Percentiles rank a stretch among this genome's conserved stretches.
phyloP scores from a whole-genome alignment of 2,329 filamentous ascomycete genomes.

The Epichloe scottii region DNA sequence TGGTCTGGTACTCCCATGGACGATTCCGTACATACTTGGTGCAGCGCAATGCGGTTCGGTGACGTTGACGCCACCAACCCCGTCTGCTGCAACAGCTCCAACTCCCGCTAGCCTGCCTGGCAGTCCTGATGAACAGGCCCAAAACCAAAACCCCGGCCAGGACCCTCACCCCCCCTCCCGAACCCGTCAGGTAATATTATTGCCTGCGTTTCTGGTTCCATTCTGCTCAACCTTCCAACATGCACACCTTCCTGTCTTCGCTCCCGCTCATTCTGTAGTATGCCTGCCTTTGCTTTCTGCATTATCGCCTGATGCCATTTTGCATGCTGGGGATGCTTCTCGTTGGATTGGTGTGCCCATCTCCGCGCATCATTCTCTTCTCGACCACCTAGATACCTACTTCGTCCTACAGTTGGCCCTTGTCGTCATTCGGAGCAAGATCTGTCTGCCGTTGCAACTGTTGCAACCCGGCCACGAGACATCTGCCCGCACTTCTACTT shows the following conservation, averaged over 20 bases:
- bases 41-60: background rate
- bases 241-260: background rate
- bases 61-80: background rate
- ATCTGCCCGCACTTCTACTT: background rate
- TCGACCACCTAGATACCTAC: too few species aligned
- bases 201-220: background rate
- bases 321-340: background rate
- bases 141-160: background rate
- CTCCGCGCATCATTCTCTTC: background rate
- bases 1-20: too few species aligned
- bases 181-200: background rate
- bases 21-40: too few species aligned
- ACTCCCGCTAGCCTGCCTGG: background rate
- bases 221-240: background rate
- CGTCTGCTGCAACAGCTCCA: background rate
- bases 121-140: background rate
- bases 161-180: background rate
- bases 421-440: constrained; percentile 1
- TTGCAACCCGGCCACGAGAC: background rate
- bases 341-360: background rate
- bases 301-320: background rate
- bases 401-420: background rate
- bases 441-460: background rate
- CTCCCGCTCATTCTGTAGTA: background rate
- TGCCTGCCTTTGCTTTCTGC: background rate